phyloP scores from a whole-genome alignment of 1,139 yeast species.

The Lodderomyces oxycetoniae region DNA sequence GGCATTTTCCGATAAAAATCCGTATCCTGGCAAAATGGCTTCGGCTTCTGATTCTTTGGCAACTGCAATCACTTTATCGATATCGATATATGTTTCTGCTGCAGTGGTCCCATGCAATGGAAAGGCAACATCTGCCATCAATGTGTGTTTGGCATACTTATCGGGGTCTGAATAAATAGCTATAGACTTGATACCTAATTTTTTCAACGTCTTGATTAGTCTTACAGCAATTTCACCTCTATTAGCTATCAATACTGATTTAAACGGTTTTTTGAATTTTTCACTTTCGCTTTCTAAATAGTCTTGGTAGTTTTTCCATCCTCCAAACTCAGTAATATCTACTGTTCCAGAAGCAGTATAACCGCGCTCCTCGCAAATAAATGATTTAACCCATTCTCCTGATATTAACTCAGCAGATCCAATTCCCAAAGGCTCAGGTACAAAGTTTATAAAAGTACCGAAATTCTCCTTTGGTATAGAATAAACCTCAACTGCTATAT shows the following conservation, averaged over 20 bases:
- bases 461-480: conserved; percentile 71
- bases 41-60: conserved; percentile 81
- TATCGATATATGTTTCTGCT: conserved; percentile 82
- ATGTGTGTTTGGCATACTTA: conserved; percentile 80
- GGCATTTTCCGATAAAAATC: conserved; percentile 93
- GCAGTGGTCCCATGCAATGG: conserved; percentile 79
- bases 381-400: conserved; percentile 86
- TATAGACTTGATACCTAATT: conserved; percentile 69
- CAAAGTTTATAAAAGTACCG: conserved; percentile 80
- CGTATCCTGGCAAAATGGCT: conserved; percentile 96
- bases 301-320: conserved; percentile 74
- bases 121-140: conserved; percentile 74
- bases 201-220: conserved; percentile 80
- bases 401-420: conserved; percentile 79
- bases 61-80: conserved; percentile 79
- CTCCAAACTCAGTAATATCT: conserved; percentile 81
- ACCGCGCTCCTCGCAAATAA: conserved; percentile 89
- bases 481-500: conserved; percentile 75
- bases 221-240: conserved; percentile 98
- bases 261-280: conserved; percentile 55
- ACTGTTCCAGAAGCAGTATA: conserved; percentile 64
- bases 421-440: conserved; percentile 92
- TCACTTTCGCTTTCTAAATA: conserved; percentile 22
- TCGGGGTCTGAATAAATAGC: conserved; percentile 92
- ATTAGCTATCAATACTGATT: conserved; percentile 86